A percentile compares a stretch with the other conserved stretches of the same genome.
These are phyloP conservation scores for Fulvia fulva DNA, from an alignment of 2,329 filamentous ascomycete species.

Conservation along the genomic window DNA sequence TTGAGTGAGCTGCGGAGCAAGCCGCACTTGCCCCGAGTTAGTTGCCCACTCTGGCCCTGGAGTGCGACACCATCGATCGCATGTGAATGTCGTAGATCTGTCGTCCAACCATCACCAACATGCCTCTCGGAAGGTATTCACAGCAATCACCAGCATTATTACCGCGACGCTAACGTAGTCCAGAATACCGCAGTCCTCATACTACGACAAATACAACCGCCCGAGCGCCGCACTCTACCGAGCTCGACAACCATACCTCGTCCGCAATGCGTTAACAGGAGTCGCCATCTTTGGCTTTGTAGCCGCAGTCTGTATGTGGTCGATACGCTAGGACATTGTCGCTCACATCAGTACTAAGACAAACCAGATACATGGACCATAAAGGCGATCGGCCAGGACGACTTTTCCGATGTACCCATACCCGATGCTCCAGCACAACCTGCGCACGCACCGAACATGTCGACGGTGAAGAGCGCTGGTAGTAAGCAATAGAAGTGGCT, in stretches of 20 bases:
- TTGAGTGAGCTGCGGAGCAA: neutral
- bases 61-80: neutral
- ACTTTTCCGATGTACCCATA: conserved; percentile 92
- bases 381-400: conserved; percentile 85
- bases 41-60: too few species aligned
- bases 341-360: conserved; percentile 5
- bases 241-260: conserved; percentile 82
- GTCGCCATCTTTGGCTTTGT: conserved; percentile 69
- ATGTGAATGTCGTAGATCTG: conserved; percentile 1
- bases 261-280: conserved; percentile 84
- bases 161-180: neutral
- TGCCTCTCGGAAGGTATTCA: conserved; percentile 23
- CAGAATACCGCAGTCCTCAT: conserved; percentile 64
- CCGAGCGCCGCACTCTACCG: conserved; percentile 87
- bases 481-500: conserved; percentile 8
- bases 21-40: too few species aligned
- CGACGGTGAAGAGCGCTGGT: conserved; percentile 24
- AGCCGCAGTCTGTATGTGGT: conserved; percentile 76
- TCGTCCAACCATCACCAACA: conserved; percentile 6
- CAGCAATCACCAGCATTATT: neutral
- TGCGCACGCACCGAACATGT: conserved; percentile 25
- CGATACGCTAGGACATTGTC: too few species aligned
- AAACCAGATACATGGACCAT: conserved; percentile 67
- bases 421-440: conserved; percentile 64
- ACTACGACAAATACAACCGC: conserved; percentile 85